These are phyloP conservation scores for Paecilomyces dactylethromorphus DNA, from an alignment of 2,329 filamentous ascomycete species.

Conservation along the genomic window DNA sequence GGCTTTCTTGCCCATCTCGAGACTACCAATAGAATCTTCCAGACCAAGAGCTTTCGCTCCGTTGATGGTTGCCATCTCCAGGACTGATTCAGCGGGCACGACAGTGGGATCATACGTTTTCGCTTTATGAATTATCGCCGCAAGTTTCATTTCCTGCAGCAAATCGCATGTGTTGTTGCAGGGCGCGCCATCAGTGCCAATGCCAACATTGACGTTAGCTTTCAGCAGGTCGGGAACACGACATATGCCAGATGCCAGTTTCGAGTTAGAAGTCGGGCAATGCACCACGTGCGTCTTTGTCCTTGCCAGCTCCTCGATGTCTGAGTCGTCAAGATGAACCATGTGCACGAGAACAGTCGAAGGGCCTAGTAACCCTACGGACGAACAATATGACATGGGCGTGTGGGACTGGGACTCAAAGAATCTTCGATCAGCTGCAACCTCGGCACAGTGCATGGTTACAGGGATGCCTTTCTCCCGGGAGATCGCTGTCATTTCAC, in stretches of 20 bases:
- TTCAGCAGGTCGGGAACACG: slow-evolving; percentile 40
- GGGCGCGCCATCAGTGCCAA: slow-evolving; percentile 49
- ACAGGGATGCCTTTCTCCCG: slow-evolving; percentile 34
- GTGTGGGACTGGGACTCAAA: slow-evolving; percentile 30
- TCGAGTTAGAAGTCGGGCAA: slow-evolving; percentile 47
- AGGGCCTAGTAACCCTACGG: slow-evolving; percentile 30
- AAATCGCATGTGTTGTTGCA: slow-evolving; percentile 49
- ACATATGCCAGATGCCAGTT: slow-evolving; percentile 47
- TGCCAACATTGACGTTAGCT: slow-evolving; percentile 39
- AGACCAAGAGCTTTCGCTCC: slow-evolving; percentile 44
- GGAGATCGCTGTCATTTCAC: slow-evolving; percentile 37
- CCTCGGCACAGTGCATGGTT: slow-evolving; percentile 44
- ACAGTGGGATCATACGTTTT: slow-evolving; percentile 34
- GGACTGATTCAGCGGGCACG: slow-evolving; percentile 39
- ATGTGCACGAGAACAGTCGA: slow-evolving; percentile 47
- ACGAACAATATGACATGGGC: slow-evolving; percentile 38
- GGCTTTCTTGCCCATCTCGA: slow-evolving; percentile 37
- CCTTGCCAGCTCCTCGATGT: slow-evolving; percentile 33
- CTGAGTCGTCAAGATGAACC: slow-evolving; percentile 43
- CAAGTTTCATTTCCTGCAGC: slow-evolving; percentile 48
- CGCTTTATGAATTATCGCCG: slow-evolving; percentile 45
- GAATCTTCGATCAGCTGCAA: slow-evolving; percentile 31
- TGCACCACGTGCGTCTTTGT: slow-evolving; percentile 44
- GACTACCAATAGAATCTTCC: slow-evolving; percentile 29
- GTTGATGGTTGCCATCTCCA: slow-evolving; percentile 49